phyloP scores from a whole-genome alignment of 2,329 filamentous ascomycete species.

The Aspergillus niger region DNA sequence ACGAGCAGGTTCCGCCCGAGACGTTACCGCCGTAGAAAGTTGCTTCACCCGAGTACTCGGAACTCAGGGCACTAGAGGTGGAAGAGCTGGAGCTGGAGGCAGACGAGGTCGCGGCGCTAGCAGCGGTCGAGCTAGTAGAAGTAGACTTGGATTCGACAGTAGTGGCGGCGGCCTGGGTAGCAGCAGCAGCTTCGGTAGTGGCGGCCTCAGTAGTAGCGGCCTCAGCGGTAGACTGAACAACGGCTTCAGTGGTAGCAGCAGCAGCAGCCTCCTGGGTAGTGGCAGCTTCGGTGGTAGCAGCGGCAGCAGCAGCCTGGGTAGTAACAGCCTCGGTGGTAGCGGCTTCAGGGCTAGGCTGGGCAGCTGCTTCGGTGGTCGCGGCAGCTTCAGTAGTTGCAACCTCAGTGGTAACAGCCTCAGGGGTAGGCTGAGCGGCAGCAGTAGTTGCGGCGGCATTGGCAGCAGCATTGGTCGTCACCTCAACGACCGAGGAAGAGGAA shows the following conservation, averaged over 20 bases:
- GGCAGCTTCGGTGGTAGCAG: not conserved
- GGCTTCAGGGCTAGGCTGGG: not conserved
- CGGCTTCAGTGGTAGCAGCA: constrained; percentile 5
- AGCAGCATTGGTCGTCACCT: not conserved
- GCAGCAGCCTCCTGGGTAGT: constrained; percentile 12
- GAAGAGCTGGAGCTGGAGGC: constrained; percentile 13
- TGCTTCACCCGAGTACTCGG: constrained; percentile 42
- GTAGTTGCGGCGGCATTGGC: not conserved
- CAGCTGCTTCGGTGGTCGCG: constrained; percentile 6
- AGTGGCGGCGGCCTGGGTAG: not conserved
- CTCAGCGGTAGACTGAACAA: not conserved
- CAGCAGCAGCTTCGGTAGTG: not conserved
- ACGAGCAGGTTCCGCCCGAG: constrained; percentile 63
- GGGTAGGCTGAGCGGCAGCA: not conserved
- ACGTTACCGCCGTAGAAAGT: constrained; percentile 61
- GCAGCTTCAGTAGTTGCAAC: not conserved
- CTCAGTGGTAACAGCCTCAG: not conserved
- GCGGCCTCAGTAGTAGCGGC: constrained; percentile 11
- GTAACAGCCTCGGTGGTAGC: not conserved
- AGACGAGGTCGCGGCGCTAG: constrained; percentile 3
- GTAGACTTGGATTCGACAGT: not conserved
- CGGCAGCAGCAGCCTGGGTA: constrained; percentile 1
- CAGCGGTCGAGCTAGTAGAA: constrained; percentile 13
- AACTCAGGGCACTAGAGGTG: constrained; percentile 16
- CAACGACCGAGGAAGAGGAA: constrained; percentile 7